Base-by-base conservation (phyloP, 331 rosid species). In the Acacia pycnantha region DNA sequence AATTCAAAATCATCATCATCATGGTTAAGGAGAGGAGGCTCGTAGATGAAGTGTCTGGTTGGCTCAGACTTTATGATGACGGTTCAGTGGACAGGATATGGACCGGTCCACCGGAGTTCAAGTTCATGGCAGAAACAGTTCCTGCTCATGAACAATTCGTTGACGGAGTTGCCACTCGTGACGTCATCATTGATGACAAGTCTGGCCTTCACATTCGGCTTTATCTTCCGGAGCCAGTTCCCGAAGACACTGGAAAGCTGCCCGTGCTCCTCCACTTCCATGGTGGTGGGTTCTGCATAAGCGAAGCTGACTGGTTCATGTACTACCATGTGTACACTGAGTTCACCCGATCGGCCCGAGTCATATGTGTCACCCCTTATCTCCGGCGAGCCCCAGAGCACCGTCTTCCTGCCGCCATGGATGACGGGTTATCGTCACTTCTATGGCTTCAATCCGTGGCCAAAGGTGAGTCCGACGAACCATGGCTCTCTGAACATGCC, bases 271-370 rank as follows among this genome's bases (percentile, higher is more conserved):
- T 90, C 66, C 94, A 90, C 54, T 87, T 87, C 82, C 94, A 87
- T 6, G 94, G 94, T 4, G 94, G 94, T 15, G 94, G 94, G 19
- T 90, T 90, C 68, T 90, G 94, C 80, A 87, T 90, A 8, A 87
- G 90, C 88, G 81, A 85, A 69, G 81, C 94, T 9, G 85, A 88
- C 5, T 90, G 94, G 92, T 85, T 56, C 88, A 84, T 87, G 87
- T 90, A 90, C 86, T 85, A 90, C 54, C 3, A 79, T 16, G 56
- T 84, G 1, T 90, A 89, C 73, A 51, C 89, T 11, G 46, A 43
- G 21, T 72, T 90, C 3, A 82, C 84, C 16, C 83, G 75, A 1
- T 24, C 85, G 0, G 86, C 90, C 16, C 27, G 72, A 11, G 89
- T 86, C 62, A 81, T 89, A 43, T 56, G 84, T 24, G 88, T 86